Evolutionary conservation across 257 asterid species (phyloP).

Genomic region (Cynanchum wilfordii): DNA sequence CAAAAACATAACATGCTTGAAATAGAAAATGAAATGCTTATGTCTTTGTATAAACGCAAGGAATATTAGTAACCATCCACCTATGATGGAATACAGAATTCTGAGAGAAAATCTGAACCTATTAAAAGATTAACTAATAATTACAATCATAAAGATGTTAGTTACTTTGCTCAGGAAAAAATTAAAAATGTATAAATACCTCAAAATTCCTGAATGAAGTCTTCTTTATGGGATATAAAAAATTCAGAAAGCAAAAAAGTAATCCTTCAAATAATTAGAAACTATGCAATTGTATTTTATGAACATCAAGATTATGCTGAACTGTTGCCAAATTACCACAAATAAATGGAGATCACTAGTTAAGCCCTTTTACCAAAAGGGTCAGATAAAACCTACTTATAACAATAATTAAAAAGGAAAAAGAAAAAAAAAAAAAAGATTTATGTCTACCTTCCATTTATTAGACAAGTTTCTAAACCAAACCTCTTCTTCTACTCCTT

Average conservation of each 20-base stretch:
- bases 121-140: not conserved
- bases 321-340: not conserved
- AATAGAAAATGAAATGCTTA: not conserved
- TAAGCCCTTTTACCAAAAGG: not conserved
- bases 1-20: not conserved
- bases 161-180: not conserved
- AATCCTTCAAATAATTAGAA: not conserved
- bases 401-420: not conserved
- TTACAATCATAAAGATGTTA: not conserved
- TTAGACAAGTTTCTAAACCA: constrained; percentile 71
- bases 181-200: not conserved
- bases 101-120: not conserved
- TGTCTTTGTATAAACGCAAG: not conserved
- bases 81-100: not conserved
- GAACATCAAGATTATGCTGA: not conserved
- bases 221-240: not conserved
- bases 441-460: constrained; percentile 72
- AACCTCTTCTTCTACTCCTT: constrained; percentile 57
- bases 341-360: not conserved
- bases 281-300: not conserved
- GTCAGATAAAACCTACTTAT: not conserved
- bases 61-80: not conserved
- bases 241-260: not conserved
- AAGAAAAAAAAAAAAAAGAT: not conserved
- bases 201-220: not conserved